phyloP scores from a whole-genome alignment of 1,284 basidiomycete species.

The Coniferiporia sulphurascens region DNA sequence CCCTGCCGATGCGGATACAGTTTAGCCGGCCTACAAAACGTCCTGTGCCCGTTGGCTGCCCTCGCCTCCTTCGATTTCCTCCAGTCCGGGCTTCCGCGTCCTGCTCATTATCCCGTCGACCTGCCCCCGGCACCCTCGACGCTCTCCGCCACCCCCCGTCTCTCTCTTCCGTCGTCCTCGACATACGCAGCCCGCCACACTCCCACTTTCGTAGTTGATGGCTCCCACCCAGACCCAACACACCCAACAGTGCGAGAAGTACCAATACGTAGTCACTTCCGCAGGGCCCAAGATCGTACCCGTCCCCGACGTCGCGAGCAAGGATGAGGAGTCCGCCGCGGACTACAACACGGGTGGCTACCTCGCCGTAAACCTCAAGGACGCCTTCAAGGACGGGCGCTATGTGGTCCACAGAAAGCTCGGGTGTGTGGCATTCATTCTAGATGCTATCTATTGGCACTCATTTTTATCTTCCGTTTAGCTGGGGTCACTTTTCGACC shows the following conservation, averaged over 20 bases:
- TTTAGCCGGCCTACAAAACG: neutral
- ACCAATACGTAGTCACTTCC: slow-evolving; percentile 67
- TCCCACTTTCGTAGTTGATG: slow-evolving; percentile 36
- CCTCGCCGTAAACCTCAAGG: slow-evolving; percentile 70
- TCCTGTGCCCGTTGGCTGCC: neutral
- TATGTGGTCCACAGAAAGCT: slow-evolving; percentile 82
- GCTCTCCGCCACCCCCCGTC: slow-evolving; percentile 1
- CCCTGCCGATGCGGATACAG: no score
- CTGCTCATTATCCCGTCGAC: no score
- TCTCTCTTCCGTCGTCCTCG: neutral
- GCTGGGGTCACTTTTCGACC: slow-evolving; percentile 90
- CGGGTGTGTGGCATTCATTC: slow-evolving; percentile 45
- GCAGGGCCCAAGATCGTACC: slow-evolving; percentile 65
- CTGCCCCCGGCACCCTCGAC: no score
- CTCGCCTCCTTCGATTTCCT: neutral
- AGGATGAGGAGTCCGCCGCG: slow-evolving; percentile 75
- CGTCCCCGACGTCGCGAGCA: slow-evolving; percentile 52
- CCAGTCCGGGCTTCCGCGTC: neutral
- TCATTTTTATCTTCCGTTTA: no score
- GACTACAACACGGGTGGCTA: slow-evolving; percentile 81
- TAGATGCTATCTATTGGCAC: no score
- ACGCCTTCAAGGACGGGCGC: slow-evolving; percentile 74
- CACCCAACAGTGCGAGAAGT: slow-evolving; percentile 53
- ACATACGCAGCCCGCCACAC: neutral
- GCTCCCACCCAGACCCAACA: no score